Evolutionary conservation across 2,329 filamentous ascomycete species (phyloP), one percentile per base, ranked within the genome.

Genomic region (Metarhizium humberi): DNA sequence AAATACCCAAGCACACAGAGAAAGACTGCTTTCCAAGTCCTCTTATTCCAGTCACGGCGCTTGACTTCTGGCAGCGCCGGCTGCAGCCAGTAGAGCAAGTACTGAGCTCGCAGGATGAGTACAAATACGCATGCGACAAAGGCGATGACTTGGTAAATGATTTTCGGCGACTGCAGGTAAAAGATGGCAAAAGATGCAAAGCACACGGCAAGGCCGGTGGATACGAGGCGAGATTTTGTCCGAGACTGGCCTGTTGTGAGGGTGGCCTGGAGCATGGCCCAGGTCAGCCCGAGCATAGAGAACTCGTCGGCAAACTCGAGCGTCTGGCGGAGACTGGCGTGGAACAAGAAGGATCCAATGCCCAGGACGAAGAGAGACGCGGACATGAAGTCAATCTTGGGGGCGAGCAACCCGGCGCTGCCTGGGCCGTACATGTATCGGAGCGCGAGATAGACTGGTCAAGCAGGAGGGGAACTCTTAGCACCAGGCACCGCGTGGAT

Each of bases 61-160:
- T 45, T 45, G 73, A 49, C 42, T 20, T 45, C 7, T 20, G 42
- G 42, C 1, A 45, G 16, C 8, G n/a, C n/a, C 6, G 42, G 42
- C 4, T 7, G 6, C 3, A 6, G n/a, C 42, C 42, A 45, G n/a
- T 20, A 11, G 16, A 18, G 16, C 6, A 45, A 16, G 42, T 45
- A 45, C 6, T 45, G n/a, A 1, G 7, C 6, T 20, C n/a, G 10
- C 10, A 7, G 20, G 16, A 20, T 45, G 16, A 45, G 6, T 16
- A 45, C 84, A 81, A 16, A 84, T 72, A 52, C 79, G 32, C 32
- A 34, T 75, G 81, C 81, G 72, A 51, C 81, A 85, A 29, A 85
- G 64, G 10, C 73, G 6, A 62, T 63, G 14, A 70, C 65, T 53
- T 78, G 75, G 60, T 75, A 72, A 55, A 75, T 65, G 53, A 78